phyloP scores from a whole-genome alignment of 176 grass and related monocot genomes.

The Aegilops umbellulata region DNA sequence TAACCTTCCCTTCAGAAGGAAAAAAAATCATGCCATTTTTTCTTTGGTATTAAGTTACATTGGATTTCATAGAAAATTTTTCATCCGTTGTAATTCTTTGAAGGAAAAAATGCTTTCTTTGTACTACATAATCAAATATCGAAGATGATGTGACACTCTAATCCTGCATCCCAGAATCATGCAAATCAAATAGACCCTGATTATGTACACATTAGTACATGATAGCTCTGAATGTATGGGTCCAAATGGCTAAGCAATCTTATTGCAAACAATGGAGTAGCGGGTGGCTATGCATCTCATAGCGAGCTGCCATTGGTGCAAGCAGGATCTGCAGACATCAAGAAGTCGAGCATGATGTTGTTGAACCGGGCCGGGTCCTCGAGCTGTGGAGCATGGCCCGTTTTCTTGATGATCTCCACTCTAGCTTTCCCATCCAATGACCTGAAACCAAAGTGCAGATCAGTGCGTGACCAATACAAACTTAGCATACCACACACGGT shows the following conservation, averaged over 20 bases:
- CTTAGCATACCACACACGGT: no score
- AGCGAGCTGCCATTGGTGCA: not conserved
- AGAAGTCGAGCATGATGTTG: slow-evolving; percentile 41
- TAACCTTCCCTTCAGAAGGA: no score
- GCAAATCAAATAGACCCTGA: no score
- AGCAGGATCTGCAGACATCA: slow-evolving; percentile 10
- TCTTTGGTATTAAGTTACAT: no score
- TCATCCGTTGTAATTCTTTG: no score
- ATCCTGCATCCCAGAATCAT: no score
- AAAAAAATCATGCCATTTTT: no score
- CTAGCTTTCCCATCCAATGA: slow-evolving; percentile 51
- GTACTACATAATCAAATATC: no score
- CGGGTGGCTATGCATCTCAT: not conserved
- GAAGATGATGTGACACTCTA: no score
- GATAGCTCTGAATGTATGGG: not conserved
- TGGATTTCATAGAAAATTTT: no score
- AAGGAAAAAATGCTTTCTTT: no score
- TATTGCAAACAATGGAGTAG: slow-evolving; percentile 1
- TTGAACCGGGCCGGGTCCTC: slow-evolving; percentile 57
- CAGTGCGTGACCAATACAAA: not conserved
- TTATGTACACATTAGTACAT: not conserved
- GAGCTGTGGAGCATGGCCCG: slow-evolving; percentile 50
- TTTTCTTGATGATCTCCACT: slow-evolving; percentile 61
- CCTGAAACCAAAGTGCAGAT: slow-evolving; percentile 23
- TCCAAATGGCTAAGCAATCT: not conserved